Evolutionary conservation across 1,284 basidiomycete species (phyloP), one percentile per base, ranked within the genome.

Genomic region (Apiotrichum porosum): DNA sequence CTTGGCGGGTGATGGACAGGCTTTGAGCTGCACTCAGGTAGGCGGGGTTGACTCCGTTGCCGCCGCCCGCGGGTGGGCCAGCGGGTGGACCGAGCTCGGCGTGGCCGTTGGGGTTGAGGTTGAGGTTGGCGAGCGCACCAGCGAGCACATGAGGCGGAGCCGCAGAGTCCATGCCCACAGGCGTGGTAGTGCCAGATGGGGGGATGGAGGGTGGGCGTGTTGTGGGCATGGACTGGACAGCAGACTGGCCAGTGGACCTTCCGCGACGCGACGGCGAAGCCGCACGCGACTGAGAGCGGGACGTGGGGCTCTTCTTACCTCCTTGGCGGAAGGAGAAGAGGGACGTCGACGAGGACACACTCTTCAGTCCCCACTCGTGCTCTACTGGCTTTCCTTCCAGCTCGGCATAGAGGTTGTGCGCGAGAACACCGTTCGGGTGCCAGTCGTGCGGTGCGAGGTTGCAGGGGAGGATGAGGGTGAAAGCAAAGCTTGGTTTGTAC

Each of bases 391-490:
- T 17, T 6, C 62, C 62, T 39, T 60, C 62, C 8, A 63, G 43
- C 46, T 60, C 60, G 38, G 57, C 62, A 26, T 57, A 61, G 6
- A 63, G 47, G 35, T 54, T 43, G 49, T 59, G 56, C 22, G 43
- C 32, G 23, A 61, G 56, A 17, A 44, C 54, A 10, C 58, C 60
- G 35, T 61, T 63, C 17, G 49, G 37, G 40, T 62, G 62, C 51
- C 58, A 60, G 46, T 64, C 62, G 47, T 62, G 60, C 26, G 52
- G 51, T 6, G 60, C 56, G 10, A 61, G 57, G 40, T 58, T 57
- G 28, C 57, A 43, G 0, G 62, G 62, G 3, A 64, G 38, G 45
- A 59, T 58, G 24, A 64, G 34, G 0, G 58, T 57, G 34, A 54
- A 54, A n/a, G n/a, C n/a, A n/a, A n/a, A n/a, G n/a, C n/a, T n/a